Percentiles rank a stretch among this genome's conserved stretches.
phyloP scores from a whole-genome alignment of 2,329 filamentous ascomycete genomes.

The Penicillium expansum region DNA sequence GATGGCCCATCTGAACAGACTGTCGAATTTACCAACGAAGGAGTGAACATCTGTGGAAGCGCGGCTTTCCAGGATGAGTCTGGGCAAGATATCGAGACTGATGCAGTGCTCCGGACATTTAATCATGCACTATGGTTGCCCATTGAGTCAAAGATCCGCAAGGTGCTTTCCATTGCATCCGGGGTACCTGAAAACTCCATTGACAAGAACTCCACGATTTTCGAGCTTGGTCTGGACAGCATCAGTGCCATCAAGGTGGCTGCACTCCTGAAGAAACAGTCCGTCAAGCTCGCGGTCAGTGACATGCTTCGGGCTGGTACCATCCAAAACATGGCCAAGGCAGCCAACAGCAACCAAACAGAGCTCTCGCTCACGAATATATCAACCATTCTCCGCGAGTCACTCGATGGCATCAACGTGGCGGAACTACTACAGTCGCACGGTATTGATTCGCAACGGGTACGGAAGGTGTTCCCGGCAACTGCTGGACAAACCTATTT shows the following conservation, averaged over 20 bases:
- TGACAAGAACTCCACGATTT: constrained; percentile 62
- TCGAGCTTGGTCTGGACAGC: constrained; percentile 84
- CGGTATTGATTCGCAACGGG: constrained; percentile 44
- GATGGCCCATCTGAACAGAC: constrained; percentile 49
- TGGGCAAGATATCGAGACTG: constrained; percentile 1
- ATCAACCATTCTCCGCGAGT: constrained; percentile 21
- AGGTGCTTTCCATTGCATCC: constrained; percentile 57
- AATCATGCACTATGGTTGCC: constrained; percentile 28
- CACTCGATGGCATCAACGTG: constrained; percentile 42
- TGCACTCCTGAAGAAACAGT: constrained; percentile 62
- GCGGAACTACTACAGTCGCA: constrained; percentile 39
- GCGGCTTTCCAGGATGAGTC: constrained; percentile 16
- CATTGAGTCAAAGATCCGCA: constrained; percentile 43
- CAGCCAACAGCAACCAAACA: constrained; percentile 17
- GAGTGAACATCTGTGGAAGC: constrained; percentile 66
- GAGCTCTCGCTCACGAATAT: constrained; percentile 18
- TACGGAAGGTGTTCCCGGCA: constrained; percentile 64
- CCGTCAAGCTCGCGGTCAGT: constrained; percentile 64
- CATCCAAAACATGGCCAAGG: constrained; percentile 60
- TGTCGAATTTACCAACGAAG: constrained; percentile 52
- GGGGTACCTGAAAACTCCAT: constrained; percentile 60
- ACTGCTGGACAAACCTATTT: constrained; percentile 78
- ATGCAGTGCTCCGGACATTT: not conserved
- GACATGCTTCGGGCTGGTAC: constrained; percentile 67
- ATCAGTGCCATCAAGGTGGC: constrained; percentile 86